Conservation (phyloP, 2,329 filamentous ascomycete genomes). For the Clarireedia paspali region DNA sequence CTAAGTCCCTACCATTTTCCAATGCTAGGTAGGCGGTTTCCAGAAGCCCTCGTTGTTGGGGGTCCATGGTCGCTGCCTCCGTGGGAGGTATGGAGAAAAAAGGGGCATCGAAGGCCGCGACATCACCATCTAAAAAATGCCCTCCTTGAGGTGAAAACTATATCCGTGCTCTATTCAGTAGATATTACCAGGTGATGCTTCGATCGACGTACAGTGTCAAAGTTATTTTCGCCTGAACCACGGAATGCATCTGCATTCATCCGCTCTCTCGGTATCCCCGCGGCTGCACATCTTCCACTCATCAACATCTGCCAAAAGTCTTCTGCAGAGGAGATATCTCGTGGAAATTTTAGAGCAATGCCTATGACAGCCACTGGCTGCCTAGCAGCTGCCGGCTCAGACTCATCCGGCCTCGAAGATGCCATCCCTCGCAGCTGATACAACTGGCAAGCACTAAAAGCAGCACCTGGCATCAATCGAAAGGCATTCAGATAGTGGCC, state of each 20-base stretch:
- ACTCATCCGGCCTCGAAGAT: background rate
- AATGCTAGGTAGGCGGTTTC: constrained; percentile 27
- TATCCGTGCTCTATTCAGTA: background rate
- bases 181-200: background rate
- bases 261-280: constrained; percentile 26
- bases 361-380: constrained; percentile 44
- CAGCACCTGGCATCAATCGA: too few relatives aligned
- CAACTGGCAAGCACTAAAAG: background rate
- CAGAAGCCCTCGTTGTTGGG: constrained; percentile 43
- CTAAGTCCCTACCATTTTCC: constrained; percentile 24
- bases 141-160: background rate
- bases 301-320: constrained; percentile 42
- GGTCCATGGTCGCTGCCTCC: constrained; percentile 31
- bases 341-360: constrained; percentile 44
- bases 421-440: background rate
- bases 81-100: constrained; percentile 17
- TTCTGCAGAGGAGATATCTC: constrained; percentile 37
- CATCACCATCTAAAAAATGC: constrained; percentile 10
- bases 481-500: too few relatives aligned
- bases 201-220: background rate
- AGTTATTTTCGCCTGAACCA: background rate
- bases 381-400: background rate
- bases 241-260: constrained; percentile 12
- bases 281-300: constrained; percentile 39
- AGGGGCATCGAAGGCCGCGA: constrained; percentile 15